A percentile compares a stretch with the other conserved stretches of the same genome.
phyloP scores from a whole-genome alignment of 192 early-diverging fungal genomes.

The Linnemannia elongata region DNA sequence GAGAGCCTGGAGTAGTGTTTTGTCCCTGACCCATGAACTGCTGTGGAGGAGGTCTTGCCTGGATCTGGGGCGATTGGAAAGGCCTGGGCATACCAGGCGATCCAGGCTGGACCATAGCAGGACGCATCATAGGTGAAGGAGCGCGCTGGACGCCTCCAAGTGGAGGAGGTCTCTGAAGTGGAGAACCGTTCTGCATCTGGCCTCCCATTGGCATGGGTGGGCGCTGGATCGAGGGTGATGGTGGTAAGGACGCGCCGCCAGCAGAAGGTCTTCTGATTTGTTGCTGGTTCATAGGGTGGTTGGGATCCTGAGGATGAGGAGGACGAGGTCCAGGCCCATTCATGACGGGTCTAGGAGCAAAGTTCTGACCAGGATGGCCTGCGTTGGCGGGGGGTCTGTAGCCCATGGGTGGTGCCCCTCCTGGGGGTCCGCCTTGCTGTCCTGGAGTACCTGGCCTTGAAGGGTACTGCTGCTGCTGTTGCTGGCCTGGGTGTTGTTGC shows the following conservation, averaged over 20 bases:
- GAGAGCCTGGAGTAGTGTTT: constrained; percentile 14
- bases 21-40: constrained; percentile 11
- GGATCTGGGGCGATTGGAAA: constrained; percentile 27
- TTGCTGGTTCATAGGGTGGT: constrained; percentile 17
- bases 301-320: constrained; percentile 20
- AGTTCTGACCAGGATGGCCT: background rate
- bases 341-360: constrained; percentile 1
- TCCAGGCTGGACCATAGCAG: constrained; percentile 22
- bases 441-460: constrained; percentile 22
- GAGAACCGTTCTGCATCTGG: constrained; percentile 17
- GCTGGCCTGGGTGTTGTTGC: constrained; percentile 11
- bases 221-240: constrained; percentile 26
- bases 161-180: constrained; percentile 29
- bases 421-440: constrained; percentile 8
- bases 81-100: constrained; percentile 24
- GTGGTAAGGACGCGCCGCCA: constrained; percentile 17
- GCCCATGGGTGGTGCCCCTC: constrained; percentile 11
- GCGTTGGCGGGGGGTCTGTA: constrained; percentile 21
- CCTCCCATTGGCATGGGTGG: constrained; percentile 22
- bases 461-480: constrained; percentile 18
- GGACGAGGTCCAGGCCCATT: background rate
- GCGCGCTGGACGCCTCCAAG: constrained; percentile 26
- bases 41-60: constrained; percentile 9
- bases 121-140: constrained; percentile 29
- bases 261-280: constrained; percentile 26